Evolutionary conservation across 768 basidiomycete species (phyloP).

Genomic region (Sistotremastrum niveocremeum): DNA sequence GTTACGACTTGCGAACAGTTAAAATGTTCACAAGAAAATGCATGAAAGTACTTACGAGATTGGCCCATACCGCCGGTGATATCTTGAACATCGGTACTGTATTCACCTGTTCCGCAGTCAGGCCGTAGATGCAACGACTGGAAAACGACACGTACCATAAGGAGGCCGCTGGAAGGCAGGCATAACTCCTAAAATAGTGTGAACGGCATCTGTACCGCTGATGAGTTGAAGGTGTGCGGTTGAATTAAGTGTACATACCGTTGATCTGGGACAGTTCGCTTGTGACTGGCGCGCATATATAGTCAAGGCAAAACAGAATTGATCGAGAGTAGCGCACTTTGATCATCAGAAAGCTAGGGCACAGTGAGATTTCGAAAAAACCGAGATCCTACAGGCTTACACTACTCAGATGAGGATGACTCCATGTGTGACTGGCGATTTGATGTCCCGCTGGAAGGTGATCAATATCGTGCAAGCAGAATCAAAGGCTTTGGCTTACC

Average conservation of each 20-base stretch:
- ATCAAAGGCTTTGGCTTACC: slow-evolving; percentile 1
- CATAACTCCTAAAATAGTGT: slow-evolving; percentile 23
- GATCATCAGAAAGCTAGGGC: too few species aligned
- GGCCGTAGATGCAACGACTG: too few species aligned
- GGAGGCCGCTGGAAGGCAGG: slow-evolving; percentile 35
- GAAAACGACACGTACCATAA: too few species aligned
- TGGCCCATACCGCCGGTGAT: slow-evolving; percentile 15
- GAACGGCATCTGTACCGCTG: slow-evolving; percentile 19
- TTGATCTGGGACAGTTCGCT: too few species aligned
- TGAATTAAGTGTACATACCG: too few species aligned
- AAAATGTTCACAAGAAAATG: not conserved
- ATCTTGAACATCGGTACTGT: slow-evolving; percentile 23
- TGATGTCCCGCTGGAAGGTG: slow-evolving; percentile 20
- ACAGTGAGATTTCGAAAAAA: too few species aligned
- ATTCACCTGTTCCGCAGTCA: slow-evolving; percentile 24
- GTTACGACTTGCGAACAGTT: slow-evolving; percentile 4
- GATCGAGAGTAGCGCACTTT: too few species aligned
- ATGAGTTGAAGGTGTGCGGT: too few species aligned
- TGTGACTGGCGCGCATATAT: too few species aligned
- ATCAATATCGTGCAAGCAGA: too few species aligned
- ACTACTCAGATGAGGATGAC: slow-evolving; percentile 24
- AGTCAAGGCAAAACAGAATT: too few species aligned
- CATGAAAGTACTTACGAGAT: not conserved
- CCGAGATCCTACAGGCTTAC: too few species aligned
- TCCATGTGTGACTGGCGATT: slow-evolving; percentile 34